phyloP scores from a whole-genome alignment of 2,329 filamentous ascomycete species.

The Oidium heveae region DNA sequence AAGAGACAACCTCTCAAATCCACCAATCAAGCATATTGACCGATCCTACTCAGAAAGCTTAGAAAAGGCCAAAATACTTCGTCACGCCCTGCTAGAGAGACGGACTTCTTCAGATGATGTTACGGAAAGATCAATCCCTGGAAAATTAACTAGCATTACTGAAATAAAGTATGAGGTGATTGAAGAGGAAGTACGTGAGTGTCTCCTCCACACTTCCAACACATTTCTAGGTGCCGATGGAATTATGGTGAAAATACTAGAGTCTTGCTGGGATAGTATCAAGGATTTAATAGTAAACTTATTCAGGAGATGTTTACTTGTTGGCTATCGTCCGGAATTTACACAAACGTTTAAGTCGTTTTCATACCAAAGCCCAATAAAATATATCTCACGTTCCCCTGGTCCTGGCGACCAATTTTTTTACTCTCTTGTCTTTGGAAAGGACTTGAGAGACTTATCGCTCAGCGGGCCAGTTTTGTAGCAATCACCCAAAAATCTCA shows the following conservation, averaged over 20 bases:
- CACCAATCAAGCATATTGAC: not conserved
- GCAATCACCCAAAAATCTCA: no score
- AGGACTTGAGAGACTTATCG: no score
- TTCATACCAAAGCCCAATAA: not conserved
- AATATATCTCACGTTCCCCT: not conserved
- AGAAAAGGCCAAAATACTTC: not conserved
- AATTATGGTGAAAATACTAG: not conserved
- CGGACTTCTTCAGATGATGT: not conserved
- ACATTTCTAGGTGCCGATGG: no score
- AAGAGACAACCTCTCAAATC: not conserved
- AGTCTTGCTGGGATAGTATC: not conserved
- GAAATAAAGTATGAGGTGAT: not conserved
- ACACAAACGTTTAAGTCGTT: not conserved
- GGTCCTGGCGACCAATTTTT: no score
- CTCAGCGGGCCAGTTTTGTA: no score
- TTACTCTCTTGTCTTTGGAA: no score
- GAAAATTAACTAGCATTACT: not conserved
- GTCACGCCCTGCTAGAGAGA: not conserved
- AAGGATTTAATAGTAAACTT: not conserved
- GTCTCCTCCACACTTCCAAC: no score
- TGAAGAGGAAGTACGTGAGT: not conserved
- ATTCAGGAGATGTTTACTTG: no score
- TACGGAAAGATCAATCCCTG: not conserved
- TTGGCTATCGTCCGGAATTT: not conserved
- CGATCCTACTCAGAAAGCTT: no score